Percentiles rank a stretch among this genome's conserved stretches.
phyloP scores from a whole-genome alignment of 2,329 filamentous ascomycete species.

The Xylariaceae sp. region DNA sequence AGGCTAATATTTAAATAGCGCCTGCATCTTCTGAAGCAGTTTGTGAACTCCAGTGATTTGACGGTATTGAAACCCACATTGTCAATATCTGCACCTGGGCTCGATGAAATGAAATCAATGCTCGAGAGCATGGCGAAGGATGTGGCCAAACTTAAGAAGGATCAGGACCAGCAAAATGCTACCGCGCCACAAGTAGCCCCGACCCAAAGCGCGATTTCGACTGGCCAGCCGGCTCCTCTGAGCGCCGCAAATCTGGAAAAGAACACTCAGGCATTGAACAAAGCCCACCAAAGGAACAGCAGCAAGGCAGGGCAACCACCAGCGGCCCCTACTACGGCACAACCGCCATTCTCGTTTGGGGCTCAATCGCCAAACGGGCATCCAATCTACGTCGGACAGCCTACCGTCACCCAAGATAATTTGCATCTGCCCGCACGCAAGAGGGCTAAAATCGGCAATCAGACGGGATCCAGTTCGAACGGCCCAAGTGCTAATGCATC shows the following conservation, averaged over 20 bases:
- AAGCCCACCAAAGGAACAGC: slow-evolving; percentile 43
- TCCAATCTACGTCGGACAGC: slow-evolving; percentile 53
- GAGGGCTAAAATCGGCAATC: slow-evolving; percentile 49
- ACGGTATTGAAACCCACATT: slow-evolving; percentile 46
- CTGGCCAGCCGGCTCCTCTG: slow-evolving; percentile 35
- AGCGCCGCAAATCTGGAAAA: slow-evolving; percentile 52
- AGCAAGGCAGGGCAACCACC: slow-evolving; percentile 51
- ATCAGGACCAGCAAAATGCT: slow-evolving; percentile 28
- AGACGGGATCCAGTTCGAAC: slow-evolving; percentile 37
- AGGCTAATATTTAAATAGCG: slow-evolving; percentile 45
- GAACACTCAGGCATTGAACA: slow-evolving; percentile 47
- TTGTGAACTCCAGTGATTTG: slow-evolving; percentile 48
- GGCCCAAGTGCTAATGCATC: slow-evolving; percentile 43
- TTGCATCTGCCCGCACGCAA: slow-evolving; percentile 57
- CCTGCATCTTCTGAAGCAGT: slow-evolving; percentile 52
- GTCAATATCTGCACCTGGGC: slow-evolving; percentile 49
- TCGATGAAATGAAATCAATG: slow-evolving; percentile 48
- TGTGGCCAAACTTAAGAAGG: slow-evolving; percentile 31
- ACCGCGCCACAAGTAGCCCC: slow-evolving; percentile 25
- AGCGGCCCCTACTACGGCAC: slow-evolving; percentile 55
- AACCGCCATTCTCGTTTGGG: slow-evolving; percentile 56
- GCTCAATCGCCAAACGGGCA: slow-evolving; percentile 58
- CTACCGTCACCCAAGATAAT: slow-evolving; percentile 50
- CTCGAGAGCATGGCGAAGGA: slow-evolving; percentile 54
- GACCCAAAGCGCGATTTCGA: slow-evolving; percentile 33